Evolutionary conservation across 768 basidiomycete species (phyloP).

Genomic region (Psilocybe cubensis): DNA sequence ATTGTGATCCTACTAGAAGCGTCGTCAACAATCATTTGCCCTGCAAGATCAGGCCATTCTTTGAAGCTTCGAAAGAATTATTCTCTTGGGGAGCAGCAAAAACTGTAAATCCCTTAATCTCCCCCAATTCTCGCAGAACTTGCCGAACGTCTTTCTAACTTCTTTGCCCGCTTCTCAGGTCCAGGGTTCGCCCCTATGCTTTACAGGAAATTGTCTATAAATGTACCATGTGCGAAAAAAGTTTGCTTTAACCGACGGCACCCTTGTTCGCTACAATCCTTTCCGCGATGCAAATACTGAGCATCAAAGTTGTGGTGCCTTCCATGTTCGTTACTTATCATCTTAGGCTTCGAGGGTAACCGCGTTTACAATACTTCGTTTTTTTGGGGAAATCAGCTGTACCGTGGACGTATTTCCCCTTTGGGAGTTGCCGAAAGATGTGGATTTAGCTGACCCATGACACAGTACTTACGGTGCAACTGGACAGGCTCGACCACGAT

Average conservation of each 20-base stretch:
- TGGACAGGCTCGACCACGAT: not conserved
- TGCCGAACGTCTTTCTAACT: too few relatives aligned
- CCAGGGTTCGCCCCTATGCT: too few relatives aligned
- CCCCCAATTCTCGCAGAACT: too few relatives aligned
- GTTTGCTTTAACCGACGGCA: not conserved
- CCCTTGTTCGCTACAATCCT: not conserved
- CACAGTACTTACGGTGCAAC: not conserved
- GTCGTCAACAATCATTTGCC: too few relatives aligned
- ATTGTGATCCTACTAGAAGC: too few relatives aligned
- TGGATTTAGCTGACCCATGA: not conserved
- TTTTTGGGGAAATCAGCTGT: not conserved
- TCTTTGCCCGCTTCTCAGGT: too few relatives aligned
- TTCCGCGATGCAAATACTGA: not conserved
- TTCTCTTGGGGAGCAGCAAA: too few relatives aligned
- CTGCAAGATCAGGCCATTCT: too few relatives aligned
- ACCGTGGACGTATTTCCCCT: not conserved
- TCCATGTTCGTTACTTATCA: not conserved
- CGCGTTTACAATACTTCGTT: too few relatives aligned
- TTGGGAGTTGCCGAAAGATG: not conserved
- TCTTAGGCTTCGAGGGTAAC: not conserved
- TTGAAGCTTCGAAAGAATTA: too few relatives aligned
- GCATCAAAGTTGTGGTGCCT: not conserved
- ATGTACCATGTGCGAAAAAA: too few relatives aligned
- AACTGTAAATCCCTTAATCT: too few relatives aligned
- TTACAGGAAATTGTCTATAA: not conserved